Conservation (phyloP, 257 asterid species). For the Solanum raphanifolium region DNA sequence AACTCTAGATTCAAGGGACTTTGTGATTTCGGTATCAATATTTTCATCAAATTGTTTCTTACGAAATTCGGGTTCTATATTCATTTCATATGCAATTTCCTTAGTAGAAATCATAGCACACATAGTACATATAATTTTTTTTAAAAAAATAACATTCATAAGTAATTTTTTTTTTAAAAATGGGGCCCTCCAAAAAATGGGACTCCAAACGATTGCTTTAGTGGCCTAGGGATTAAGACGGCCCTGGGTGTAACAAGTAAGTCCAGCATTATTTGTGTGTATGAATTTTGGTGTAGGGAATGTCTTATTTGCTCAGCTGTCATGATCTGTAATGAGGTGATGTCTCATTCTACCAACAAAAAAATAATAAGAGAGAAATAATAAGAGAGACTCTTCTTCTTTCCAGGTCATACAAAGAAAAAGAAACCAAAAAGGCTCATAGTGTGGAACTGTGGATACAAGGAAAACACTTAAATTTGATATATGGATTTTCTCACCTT, state of each 20-base stretch:
- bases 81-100: too few relatives aligned
- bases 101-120: too few relatives aligned
- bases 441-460: conserved; percentile 8
- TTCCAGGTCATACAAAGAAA: conserved; percentile 29
- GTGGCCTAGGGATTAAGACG: too few relatives aligned
- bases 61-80: too few relatives aligned
- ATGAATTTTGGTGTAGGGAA: conserved; percentile 3
- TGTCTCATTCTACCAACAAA: conserved; percentile 11
- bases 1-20: too few relatives aligned
- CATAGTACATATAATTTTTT: too few relatives aligned
- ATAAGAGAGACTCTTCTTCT: conserved; percentile 7
- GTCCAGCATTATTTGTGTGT: neutral
- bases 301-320: conserved; percentile 34
- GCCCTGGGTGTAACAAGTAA: neutral
- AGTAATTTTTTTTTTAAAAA: too few relatives aligned
- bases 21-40: too few relatives aligned
- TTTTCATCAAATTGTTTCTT: too few relatives aligned
- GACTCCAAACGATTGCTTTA: too few relatives aligned
- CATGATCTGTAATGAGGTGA: conserved; percentile 20
- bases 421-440: conserved; percentile 9
- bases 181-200: too few relatives aligned
- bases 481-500: conserved; percentile 3
- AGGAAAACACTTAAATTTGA: conserved; percentile 9
- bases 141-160: too few relatives aligned
- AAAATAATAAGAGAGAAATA: conserved; percentile 7